Conservation (phyloP, 805 yeast genomes). For the Ogataea angusta region DNA sequence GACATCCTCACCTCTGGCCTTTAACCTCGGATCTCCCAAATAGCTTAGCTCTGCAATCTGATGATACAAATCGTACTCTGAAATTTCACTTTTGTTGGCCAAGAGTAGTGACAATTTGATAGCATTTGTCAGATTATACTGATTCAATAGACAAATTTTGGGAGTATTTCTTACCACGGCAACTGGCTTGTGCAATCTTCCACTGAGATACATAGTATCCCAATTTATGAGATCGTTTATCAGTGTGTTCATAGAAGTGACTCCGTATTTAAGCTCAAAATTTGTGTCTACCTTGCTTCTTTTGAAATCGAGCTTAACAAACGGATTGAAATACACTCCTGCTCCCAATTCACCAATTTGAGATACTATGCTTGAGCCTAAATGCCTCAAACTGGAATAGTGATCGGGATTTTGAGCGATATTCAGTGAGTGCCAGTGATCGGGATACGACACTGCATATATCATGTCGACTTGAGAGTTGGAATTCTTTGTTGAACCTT, state of each 20-base stretch:
- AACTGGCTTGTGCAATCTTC: conserved; percentile 92
- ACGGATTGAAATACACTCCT: conserved; percentile 94
- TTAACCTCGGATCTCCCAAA: conserved; percentile 85
- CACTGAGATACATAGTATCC: conserved; percentile 85
- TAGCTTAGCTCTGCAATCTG: conserved; percentile 80
- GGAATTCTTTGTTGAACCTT: conserved; percentile 42
- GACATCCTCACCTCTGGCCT: conserved; percentile 88
- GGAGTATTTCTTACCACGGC: conserved; percentile 66
- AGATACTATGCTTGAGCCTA: conserved; percentile 59
- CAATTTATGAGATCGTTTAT: conserved; percentile 75
- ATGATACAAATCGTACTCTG: conserved; percentile 56
- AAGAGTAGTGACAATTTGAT: conserved; percentile 63
- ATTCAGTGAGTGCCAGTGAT: conserved; percentile 75
- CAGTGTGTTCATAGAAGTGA: conserved; percentile 60
- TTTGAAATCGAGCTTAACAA: conserved; percentile 50
- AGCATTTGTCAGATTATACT: conserved; percentile 74
- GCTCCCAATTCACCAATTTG: conserved; percentile 71
- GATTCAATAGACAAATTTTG: conserved; percentile 62
- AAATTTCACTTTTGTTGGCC: conserved; percentile 36
- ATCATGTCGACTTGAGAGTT: conserved; percentile 81
- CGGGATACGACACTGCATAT: conserved; percentile 72
- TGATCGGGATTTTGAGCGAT: conserved; percentile 65
- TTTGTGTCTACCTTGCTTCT: conserved; percentile 32
- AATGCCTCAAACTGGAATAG: conserved; percentile 62
- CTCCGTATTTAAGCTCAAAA: conserved; percentile 74